Base-by-base conservation (phyloP, 1,284 basidiomycete species). In the Malassezia cuniculi region DNA sequence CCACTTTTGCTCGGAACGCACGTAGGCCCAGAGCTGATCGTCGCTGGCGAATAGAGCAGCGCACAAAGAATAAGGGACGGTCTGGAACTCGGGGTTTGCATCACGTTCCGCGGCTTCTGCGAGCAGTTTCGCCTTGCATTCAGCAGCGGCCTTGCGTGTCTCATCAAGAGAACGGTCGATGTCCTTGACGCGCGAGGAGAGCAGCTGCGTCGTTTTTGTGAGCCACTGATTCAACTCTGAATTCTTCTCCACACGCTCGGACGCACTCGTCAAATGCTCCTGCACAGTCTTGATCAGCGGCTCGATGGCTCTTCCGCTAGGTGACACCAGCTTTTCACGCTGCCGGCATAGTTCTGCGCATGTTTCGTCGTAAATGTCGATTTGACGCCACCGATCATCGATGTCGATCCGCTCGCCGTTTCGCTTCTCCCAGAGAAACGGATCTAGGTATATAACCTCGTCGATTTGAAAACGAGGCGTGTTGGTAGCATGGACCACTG, bases 381-480 rank as follows among this genome's bases (percentile, higher is more conserved):
- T 19, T 31, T 32, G 18, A 9, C 11, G 21, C 31, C 34, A 36
- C 16, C 34, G 34, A 3, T 27, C 17, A 14, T 35, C 24, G 28
- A 10, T 16, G 19, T 44, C 41, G 16, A 44, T 34, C 5, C 36
- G 17, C 11, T 18, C 22, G 5, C 41, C 41, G 2, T 27, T 20
- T 19, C 27, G 36, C 16, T 24, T 15, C 9, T 16, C 16, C 42
- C 42, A 45, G 12, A 45, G 28, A 22, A 45, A 45, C 4, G 32
- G 21, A 12, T 39, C 36, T 12, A 45, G 16, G n/a, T 31, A 31
- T 4, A 45, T 8, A 9, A 14, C 21, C 11, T 11, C 14, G n/a
- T 45, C 36, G 15, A 45, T 35, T 15, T 14, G 28, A 31, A 45
- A 45, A n/a, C 18, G 25, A 11, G 22, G 22, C 11, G 11, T 6